phyloP scores from a whole-genome alignment of 1,284 basidiomycete species.

The Retiboletus fuscus region DNA sequence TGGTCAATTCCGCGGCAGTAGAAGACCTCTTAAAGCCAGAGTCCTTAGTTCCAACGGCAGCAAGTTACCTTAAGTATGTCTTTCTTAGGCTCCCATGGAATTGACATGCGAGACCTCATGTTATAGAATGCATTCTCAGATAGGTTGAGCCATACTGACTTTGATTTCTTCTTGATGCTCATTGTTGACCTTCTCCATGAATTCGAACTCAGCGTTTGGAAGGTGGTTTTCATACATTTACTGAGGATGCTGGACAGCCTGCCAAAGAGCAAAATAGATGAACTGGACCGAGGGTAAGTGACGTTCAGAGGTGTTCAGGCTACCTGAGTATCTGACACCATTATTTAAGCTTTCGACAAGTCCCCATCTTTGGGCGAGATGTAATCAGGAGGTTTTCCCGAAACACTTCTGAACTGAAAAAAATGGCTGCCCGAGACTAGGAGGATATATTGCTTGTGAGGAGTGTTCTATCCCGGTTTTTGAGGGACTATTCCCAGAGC shows the following conservation, averaged over 20 bases:
- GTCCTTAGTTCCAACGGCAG: neutral
- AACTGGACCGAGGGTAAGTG: neutral
- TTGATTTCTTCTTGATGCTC: neutral
- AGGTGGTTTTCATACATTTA: neutral
- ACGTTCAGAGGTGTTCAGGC: too few species aligned
- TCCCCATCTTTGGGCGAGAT: neutral
- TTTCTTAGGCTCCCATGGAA: neutral
- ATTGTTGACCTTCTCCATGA: neutral
- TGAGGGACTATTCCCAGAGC: too few species aligned
- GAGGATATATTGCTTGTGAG: neutral
- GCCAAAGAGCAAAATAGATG: neutral
- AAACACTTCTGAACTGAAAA: conserved; percentile 3
- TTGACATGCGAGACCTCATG: neutral
- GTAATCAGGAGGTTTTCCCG: conserved; percentile 3
- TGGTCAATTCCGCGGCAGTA: neutral
- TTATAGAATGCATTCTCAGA: neutral
- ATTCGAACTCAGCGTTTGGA: too few species aligned
- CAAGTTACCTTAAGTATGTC: neutral
- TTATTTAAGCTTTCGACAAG: neutral
- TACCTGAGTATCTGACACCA: too few species aligned
- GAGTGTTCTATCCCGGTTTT: too few species aligned
- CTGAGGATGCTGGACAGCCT: neutral
- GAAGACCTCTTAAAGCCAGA: conserved; percentile 2
- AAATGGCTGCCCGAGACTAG: conserved; percentile 1
- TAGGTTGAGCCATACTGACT: neutral